phyloP scores from a whole-genome alignment of 1,284 basidiomycete species.

The Trichosporon inkin region DNA sequence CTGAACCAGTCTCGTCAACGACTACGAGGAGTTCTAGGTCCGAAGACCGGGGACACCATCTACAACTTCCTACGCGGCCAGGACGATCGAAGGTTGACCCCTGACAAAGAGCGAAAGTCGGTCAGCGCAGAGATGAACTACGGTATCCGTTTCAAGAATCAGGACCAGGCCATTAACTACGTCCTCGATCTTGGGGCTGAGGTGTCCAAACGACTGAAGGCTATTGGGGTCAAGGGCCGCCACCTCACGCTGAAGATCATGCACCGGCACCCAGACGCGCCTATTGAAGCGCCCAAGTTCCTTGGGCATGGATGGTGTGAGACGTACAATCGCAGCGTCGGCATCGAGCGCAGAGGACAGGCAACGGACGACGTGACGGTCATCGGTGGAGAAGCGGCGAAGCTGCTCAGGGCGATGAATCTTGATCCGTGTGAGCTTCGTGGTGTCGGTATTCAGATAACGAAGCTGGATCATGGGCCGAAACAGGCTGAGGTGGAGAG shows the following conservation, averaged over 20 bases:
- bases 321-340: constrained; percentile 68
- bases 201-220: constrained; percentile 66
- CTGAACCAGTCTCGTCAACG: constrained; percentile 61
- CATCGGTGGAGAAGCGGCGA: constrained; percentile 75
- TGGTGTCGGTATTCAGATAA: constrained; percentile 90
- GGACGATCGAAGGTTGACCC: constrained; percentile 73
- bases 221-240: constrained; percentile 64
- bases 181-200: constrained; percentile 69
- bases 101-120: constrained; percentile 75
- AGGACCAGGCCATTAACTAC: constrained; percentile 74
- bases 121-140: constrained; percentile 93
- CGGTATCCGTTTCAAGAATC: constrained; percentile 84
- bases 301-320: constrained; percentile 89
- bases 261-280: constrained; percentile 78
- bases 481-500: not conserved
- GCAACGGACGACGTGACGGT: constrained; percentile 68
- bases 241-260: constrained; percentile 81
- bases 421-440: constrained; percentile 81
- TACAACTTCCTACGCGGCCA: constrained; percentile 79
- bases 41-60: constrained; percentile 73
- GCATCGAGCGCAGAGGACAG: constrained; percentile 59
- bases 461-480: constrained; percentile 66
- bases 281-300: constrained; percentile 93
- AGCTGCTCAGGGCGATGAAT: constrained; percentile 65
- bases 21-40: constrained; percentile 72